These are phyloP conservation scores for Calonectria fujianensis DNA, from an alignment of 2,329 filamentous ascomycete species.

Conservation along the genomic window DNA sequence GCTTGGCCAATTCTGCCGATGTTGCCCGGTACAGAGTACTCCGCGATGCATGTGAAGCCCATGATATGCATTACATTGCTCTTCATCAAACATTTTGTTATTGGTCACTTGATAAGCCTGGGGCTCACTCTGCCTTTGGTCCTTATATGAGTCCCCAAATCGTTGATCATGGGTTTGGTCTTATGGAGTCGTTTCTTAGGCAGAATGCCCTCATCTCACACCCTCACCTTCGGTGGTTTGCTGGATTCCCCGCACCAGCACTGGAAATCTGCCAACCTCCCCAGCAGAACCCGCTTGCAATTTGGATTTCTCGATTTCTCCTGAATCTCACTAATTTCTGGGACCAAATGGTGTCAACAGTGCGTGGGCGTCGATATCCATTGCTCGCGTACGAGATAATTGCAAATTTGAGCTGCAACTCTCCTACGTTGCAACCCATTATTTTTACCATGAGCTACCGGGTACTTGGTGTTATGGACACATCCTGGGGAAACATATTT, in stretches of 20 bases:
- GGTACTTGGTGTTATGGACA: slow-evolving; percentile 51
- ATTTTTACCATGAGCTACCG: slow-evolving; percentile 58
- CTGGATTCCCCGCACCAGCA: slow-evolving; percentile 52
- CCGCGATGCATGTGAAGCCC: slow-evolving; percentile 69
- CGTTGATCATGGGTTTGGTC: slow-evolving; percentile 51
- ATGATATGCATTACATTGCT: slow-evolving; percentile 79
- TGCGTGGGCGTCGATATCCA: slow-evolving; percentile 53
- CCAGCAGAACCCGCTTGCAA: slow-evolving; percentile 24
- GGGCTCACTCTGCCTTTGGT: slow-evolving; percentile 57
- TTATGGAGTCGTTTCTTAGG: slow-evolving; percentile 48
- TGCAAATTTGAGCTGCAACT: slow-evolving; percentile 52
- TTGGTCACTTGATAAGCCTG: slow-evolving; percentile 65
- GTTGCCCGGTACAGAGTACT: slow-evolving; percentile 73
- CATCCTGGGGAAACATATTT: slow-evolving; percentile 42
- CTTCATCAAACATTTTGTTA: slow-evolving; percentile 80
- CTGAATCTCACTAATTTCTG: slow-evolving; percentile 48
- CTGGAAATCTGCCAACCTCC: slow-evolving; percentile 40
- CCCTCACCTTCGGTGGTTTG: slow-evolving; percentile 55
- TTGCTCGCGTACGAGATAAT: slow-evolving; percentile 54
- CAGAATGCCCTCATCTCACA: slow-evolving; percentile 50
- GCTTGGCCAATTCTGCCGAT: slow-evolving; percentile 61
- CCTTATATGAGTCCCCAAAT: slow-evolving; percentile 17
- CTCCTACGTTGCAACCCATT: slow-evolving; percentile 50
- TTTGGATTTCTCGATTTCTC: slow-evolving; percentile 53
- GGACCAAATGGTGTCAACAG: slow-evolving; percentile 39